Evolutionary conservation across 2,329 filamentous ascomycete species (phyloP).

Genomic region (Teratosphaeria pseudoeucalypti): DNA sequence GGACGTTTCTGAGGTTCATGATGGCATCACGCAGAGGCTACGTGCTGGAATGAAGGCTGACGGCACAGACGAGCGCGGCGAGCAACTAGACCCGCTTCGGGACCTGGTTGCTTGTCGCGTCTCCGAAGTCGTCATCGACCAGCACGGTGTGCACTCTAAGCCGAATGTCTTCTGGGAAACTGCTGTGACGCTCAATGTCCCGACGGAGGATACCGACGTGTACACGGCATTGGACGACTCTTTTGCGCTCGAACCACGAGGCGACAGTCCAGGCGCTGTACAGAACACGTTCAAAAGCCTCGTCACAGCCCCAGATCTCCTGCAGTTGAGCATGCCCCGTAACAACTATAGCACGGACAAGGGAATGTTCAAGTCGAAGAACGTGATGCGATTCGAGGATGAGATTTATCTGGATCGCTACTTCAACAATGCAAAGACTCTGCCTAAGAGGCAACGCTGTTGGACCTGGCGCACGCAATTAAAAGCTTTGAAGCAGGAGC

Average conservation of each 20-base stretch:
- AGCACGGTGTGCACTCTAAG: conserved; percentile 10
- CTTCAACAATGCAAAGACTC: conserved; percentile 56
- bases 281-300: conserved; percentile 58
- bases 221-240: conserved; percentile 77
- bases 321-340: conserved; percentile 84
- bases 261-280: conserved; percentile 41
- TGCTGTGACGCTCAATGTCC: conserved; percentile 49
- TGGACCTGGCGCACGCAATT: conserved; percentile 67
- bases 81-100: conserved; percentile 58
- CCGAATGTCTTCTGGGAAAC: conserved; percentile 25
- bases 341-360: conserved; percentile 53
- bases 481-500: conserved; percentile 19
- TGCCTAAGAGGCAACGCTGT: conserved; percentile 54
- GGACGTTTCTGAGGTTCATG: conserved; percentile 92
- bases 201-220: conserved; percentile 52
- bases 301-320: conserved; percentile 54
- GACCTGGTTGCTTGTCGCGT: conserved; percentile 8
- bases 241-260: conserved; percentile 70
- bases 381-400: conserved; percentile 69
- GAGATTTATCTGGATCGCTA: conserved; percentile 82
- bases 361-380: conserved; percentile 59
- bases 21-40: conserved; percentile 81
- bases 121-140: conserved; percentile 10
- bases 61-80: conserved; percentile 55
- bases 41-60: conserved; percentile 73